Evolutionary conservation across 441 rosid species (phyloP).

Genomic region (Erodium moschatum): DNA sequence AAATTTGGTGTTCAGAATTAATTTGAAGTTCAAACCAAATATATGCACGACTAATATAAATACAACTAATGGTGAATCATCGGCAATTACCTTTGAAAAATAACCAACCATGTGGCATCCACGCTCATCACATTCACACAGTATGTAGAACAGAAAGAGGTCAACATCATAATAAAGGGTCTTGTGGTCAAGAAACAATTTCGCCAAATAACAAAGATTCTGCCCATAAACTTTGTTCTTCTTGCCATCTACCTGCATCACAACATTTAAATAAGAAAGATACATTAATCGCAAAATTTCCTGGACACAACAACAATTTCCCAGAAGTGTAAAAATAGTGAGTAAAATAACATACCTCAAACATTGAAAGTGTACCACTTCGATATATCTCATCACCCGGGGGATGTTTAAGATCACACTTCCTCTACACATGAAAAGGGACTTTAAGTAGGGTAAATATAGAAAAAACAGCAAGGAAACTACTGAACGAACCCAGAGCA

Average conservation of each 20-base stretch:
- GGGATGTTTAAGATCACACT: slow-evolving; percentile 96
- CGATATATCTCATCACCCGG: slow-evolving; percentile 99
- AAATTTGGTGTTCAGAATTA: background rate
- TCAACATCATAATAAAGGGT: slow-evolving; percentile 97
- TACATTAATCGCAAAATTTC: background rate
- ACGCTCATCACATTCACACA: slow-evolving; percentile 97
- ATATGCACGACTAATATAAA: background rate
- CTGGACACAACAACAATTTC: background rate
- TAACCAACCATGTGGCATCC: slow-evolving; percentile 99
- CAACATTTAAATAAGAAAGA: slow-evolving; percentile 13
- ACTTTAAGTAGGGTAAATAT: background rate
- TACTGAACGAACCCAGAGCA: too few species aligned
- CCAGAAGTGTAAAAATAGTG: background rate
- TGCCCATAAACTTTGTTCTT: slow-evolving; percentile 98
- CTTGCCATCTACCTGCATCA: slow-evolving; percentile 84
- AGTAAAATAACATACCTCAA: slow-evolving; percentile 51
- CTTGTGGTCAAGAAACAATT: slow-evolving; percentile 95
- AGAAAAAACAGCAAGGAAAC: background rate
- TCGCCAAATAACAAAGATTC: slow-evolving; percentile 94
- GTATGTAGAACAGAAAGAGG: slow-evolving; percentile 76
- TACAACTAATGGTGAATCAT: slow-evolving; percentile 8
- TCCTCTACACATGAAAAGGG: slow-evolving; percentile 41
- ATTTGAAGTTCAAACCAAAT: background rate
- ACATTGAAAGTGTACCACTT: slow-evolving; percentile 94
- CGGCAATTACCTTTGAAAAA: slow-evolving; percentile 72